Percentiles rank a stretch among this genome's conserved stretches.
Conservation (phyloP, 495 filamentous ascomycete species). For the Xeromyces bisporus region DNA sequence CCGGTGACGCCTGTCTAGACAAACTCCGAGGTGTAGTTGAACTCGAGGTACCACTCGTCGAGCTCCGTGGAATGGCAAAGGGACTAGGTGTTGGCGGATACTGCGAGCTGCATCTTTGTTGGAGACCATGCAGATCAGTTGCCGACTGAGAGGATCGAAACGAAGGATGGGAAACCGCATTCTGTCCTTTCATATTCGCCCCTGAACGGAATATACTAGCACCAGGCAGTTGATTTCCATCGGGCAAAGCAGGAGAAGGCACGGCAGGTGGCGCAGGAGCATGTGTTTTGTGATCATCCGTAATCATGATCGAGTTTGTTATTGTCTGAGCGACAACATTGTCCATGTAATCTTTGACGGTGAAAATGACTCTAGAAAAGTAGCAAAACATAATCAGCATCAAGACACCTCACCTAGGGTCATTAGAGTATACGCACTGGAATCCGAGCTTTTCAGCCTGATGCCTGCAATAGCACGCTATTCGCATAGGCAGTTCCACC, state of each 20-base stretch:
- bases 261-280: conserved; percentile 24
- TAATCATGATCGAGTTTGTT: conserved; percentile 79
- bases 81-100: conserved; percentile 21
- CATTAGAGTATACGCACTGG: conserved; percentile 29
- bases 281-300: conserved; percentile 89
- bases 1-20: conserved; percentile 58
- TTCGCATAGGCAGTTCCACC: conserved; percentile 80
- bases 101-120: conserved; percentile 30
- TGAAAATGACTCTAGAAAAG: conserved; percentile 60
- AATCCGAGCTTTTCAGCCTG: conserved; percentile 85
- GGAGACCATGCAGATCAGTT: conserved; percentile 37
- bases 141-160: conserved; percentile 21
- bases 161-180: conserved; percentile 10
- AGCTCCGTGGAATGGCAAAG: conserved; percentile 19
- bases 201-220: conserved; percentile 29
- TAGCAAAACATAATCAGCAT: conserved; percentile 3
- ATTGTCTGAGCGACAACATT: conserved; percentile 70
- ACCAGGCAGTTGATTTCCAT: conserved; percentile 28
- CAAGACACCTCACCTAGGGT: not conserved
- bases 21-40: conserved; percentile 42
- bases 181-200: conserved; percentile 11
- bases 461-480: conserved; percentile 91
- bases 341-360: conserved; percentile 61
- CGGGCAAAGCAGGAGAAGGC: conserved; percentile 22
- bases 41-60: conserved; percentile 24